Conservation (phyloP, 176 grass and related monocot species). For the Bothriochloa decipiens region DNA sequence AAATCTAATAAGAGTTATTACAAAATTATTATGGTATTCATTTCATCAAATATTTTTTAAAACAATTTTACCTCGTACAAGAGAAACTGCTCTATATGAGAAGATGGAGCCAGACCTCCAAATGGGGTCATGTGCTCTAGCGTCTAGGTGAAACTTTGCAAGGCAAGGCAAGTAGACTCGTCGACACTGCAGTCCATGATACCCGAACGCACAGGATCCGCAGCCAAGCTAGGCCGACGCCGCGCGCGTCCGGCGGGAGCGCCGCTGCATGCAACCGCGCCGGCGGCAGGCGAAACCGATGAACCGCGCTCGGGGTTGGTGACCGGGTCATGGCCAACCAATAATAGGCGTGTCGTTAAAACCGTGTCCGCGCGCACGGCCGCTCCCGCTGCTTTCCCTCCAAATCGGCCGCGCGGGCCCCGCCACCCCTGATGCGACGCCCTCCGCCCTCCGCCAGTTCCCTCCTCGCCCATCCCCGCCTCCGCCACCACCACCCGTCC, state of each 20-base stretch:
- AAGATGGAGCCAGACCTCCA: too few species aligned
- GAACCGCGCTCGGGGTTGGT: neutral
- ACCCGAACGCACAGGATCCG: neutral
- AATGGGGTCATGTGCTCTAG: too few species aligned
- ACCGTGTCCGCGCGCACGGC: constrained; percentile 11
- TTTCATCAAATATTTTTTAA: too few species aligned
- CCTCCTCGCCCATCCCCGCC: neutral
- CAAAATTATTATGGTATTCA: too few species aligned
- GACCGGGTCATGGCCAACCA: constrained; percentile 36
- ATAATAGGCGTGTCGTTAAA: constrained; percentile 50
- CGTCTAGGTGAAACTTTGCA: too few species aligned
- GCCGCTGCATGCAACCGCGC: neutral
- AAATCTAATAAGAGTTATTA: too few species aligned
- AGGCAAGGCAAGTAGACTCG: neutral
- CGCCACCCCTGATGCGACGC: constrained; percentile 42
- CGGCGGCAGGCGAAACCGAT: constrained; percentile 22
- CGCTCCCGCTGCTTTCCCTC: constrained; percentile 37
- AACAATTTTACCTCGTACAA: too few species aligned
- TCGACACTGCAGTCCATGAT: neutral
- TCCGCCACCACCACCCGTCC: constrained; percentile 3
- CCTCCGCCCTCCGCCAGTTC: constrained; percentile 31
- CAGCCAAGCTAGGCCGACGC: neutral
- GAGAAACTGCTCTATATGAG: too few species aligned
- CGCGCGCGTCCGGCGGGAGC: neutral
- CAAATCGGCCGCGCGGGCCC: constrained; percentile 38